Base-by-base conservation (phyloP, 2,329 filamentous ascomycete species). In the Tolypocladium amazonense region DNA sequence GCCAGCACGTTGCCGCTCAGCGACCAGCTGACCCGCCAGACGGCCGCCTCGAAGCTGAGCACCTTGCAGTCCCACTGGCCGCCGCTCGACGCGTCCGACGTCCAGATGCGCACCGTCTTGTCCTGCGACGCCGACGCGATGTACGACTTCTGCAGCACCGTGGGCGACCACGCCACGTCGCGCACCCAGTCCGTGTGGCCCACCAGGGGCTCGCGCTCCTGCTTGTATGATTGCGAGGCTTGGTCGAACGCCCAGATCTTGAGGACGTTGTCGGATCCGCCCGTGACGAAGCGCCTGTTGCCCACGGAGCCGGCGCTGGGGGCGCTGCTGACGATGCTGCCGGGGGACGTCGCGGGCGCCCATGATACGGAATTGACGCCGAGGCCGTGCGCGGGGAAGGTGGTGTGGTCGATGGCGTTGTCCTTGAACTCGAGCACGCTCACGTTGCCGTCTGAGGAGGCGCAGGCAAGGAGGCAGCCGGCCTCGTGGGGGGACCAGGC, bases 1-100 rank as follows among this genome's bases (percentile, higher is more conserved):
- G 94, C 94, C 68, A 99, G 81, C 25, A 97, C 92, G 72, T 99
- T 99, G 58, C 94, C 94, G 74, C 91, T 96, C 71, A 97, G 80
- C 68, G 92, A 96, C 94, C 94, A 99, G 81, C 91, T 97, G 54
- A 97, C 94, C 59, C 94, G 87, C 94, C 94, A 99, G 61, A 96
- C 84, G 55, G 92, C 88, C 5, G 88, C 86, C 62, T 97, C 93
- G 67, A 99, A 96, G 68, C 88, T 85, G 64, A 99, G 81, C 47
- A 89, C 85, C 74, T 95, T 94, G 75, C 85, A 87, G 61, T 87
- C 85, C 94, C 94, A 99, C 69, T 90, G 85, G 30, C 82, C 84
- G 20, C 84, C 78, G 70, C 80, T 83, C 61, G 72, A 67, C 11
- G 71, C 66, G 68, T 91, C 88, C 35, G 84, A 87, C 12, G 93